Conservation (phyloP, 176 grass and related monocot genomes). For the Stipa capillata region DNA sequence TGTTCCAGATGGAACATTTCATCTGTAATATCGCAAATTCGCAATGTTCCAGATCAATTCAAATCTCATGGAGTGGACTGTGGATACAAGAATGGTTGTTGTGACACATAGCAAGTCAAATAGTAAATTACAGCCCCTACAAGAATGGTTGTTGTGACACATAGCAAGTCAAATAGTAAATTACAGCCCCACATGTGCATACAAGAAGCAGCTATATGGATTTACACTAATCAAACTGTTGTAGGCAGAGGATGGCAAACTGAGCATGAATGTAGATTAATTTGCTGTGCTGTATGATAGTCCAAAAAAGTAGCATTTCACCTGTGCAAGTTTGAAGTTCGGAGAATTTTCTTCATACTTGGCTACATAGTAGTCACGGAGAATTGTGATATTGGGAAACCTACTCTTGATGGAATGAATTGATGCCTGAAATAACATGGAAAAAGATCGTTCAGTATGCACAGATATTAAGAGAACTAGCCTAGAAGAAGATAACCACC, state of each 20-base stretch:
- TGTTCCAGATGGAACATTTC: neutral
- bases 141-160: no score
- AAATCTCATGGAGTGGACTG: neutral
- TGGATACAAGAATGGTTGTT: neutral
- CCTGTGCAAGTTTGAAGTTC: slow-evolving; percentile 97
- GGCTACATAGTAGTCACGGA: slow-evolving; percentile 79
- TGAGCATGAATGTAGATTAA: neutral
- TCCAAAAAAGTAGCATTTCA: slow-evolving; percentile 8
- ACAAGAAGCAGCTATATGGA: neutral
- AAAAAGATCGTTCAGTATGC: slow-evolving; percentile 16
- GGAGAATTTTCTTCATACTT: slow-evolving; percentile 97
- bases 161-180: no score
- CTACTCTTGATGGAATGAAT: slow-evolving; percentile 99
- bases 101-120: neutral
- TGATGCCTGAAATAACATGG: slow-evolving; percentile 71
- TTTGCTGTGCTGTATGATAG: neutral
- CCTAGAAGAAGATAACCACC: slow-evolving; percentile 30
- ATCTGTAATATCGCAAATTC: neutral
- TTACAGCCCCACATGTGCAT: neutral
- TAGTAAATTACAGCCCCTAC: no score
- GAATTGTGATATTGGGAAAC: slow-evolving; percentile 75
- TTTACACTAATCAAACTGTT: neutral
- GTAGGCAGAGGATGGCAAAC: neutral
- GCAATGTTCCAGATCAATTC: neutral
- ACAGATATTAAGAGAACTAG: neutral